These are phyloP conservation scores for Luffa aegyptiaca DNA, from an alignment of 306 rosid species.

Conservation along the genomic window DNA sequence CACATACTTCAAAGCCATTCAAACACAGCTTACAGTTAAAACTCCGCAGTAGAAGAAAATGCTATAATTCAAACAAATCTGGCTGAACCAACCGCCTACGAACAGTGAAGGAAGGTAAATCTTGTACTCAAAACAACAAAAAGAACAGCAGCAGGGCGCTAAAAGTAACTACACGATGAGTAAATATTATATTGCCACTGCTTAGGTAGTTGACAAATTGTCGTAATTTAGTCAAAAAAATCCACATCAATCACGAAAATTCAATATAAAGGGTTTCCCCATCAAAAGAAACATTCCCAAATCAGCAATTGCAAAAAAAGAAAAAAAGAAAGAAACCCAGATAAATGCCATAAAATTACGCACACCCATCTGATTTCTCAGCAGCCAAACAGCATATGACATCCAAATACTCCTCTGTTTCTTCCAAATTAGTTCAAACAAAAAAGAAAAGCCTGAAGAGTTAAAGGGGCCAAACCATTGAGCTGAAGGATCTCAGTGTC, in stretches of 20 bases:
- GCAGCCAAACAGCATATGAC: not conserved
- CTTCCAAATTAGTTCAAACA: not conserved
- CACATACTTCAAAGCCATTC: not conserved
- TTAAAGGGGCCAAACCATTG: slow-evolving; percentile 38
- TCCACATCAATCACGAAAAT: not conserved
- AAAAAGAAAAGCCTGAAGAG: not conserved
- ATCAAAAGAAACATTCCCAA: not conserved
- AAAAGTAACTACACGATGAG: not conserved
- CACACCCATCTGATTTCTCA: not conserved
- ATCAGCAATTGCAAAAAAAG: not conserved
- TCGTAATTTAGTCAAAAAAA: not conserved
- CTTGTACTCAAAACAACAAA: not conserved
- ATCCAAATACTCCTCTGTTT: not conserved
- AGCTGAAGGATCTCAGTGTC: slow-evolving; percentile 67
- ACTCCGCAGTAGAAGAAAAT: not conserved
- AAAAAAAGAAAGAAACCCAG: not conserved
- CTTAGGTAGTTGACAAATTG: not conserved
- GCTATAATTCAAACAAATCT: not conserved
- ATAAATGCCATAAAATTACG: not conserved
- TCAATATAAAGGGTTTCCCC: not conserved
- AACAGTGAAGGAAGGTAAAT: not conserved
- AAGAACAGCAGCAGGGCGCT: not conserved
- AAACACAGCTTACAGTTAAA: not conserved
- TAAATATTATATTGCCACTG: not conserved
- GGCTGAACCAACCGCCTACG: not conserved